Evolutionary conservation across 2,329 filamentous ascomycete genomes (phyloP).

Genomic region (Fusarium oligoseptatum): DNA sequence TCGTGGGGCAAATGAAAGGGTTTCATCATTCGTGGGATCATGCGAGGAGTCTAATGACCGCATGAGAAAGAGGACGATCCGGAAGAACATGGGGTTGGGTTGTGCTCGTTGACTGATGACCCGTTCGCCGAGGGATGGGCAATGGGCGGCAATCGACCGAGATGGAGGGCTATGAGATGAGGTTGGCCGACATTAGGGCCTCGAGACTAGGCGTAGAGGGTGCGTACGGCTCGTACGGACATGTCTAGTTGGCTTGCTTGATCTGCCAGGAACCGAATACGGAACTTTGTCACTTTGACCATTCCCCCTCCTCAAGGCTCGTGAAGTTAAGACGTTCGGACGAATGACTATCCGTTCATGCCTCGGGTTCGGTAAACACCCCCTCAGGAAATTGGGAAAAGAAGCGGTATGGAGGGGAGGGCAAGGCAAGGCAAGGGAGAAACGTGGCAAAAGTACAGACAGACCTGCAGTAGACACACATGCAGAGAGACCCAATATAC

Average conservation of each 20-base stretch:
- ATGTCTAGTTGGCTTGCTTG: constrained; percentile 19
- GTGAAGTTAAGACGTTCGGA: neutral
- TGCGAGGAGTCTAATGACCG: constrained; percentile 33
- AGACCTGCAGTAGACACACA: neutral
- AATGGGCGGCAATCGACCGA: constrained; percentile 27
- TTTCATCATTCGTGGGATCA: constrained; percentile 39
- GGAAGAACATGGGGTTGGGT: constrained; percentile 30
- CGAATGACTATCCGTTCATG: neutral
- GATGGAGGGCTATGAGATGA: constrained; percentile 27
- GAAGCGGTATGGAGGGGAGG: neutral
- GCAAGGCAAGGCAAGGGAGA: neutral
- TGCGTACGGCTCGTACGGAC: constrained; percentile 1
- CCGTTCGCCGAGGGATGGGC: constrained; percentile 26
- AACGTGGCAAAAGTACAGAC: neutral
- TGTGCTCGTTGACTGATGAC: constrained; percentile 9
- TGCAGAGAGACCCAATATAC: constrained; percentile 13
- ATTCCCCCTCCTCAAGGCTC: neutral
- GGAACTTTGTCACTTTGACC: neutral
- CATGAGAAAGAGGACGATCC: constrained; percentile 32
- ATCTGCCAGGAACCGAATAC: constrained; percentile 5
- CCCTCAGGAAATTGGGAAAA: neutral
- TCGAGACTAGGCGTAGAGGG: constrained; percentile 15
- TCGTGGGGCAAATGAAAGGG: constrained; percentile 36
- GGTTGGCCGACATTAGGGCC: constrained; percentile 36
- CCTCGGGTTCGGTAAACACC: neutral